Percentiles rank a stretch among this genome's conserved stretches.
Conservation (phyloP, 2,329 filamentous ascomycete species). For the Magnaporthales sp. region DNA sequence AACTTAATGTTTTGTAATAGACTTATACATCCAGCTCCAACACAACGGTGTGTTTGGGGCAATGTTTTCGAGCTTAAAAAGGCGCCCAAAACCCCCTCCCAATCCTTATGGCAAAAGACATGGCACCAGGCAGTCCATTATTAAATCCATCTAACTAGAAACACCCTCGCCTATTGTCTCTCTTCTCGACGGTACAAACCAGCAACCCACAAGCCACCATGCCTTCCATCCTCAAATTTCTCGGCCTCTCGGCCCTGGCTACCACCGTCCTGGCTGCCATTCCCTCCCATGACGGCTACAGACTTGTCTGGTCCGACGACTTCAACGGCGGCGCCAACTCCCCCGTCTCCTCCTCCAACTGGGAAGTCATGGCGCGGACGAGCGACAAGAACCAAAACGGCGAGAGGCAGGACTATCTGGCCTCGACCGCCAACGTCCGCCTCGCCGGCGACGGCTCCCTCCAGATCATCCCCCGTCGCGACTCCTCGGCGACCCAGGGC, state of each 20-base stretch:
- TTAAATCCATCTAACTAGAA: too few relatives aligned
- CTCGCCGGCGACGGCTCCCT: slow-evolving; percentile 39
- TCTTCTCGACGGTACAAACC: background rate
- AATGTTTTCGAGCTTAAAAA: too few relatives aligned
- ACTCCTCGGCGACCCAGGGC: slow-evolving; percentile 22
- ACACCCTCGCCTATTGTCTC: too few relatives aligned
- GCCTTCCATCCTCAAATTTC: background rate
- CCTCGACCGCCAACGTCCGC: slow-evolving; percentile 31
- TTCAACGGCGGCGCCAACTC: background rate
- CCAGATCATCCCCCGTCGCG: slow-evolving; percentile 39
- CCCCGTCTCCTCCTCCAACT: background rate
- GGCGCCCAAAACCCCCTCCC: too few relatives aligned
- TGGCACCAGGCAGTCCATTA: too few relatives aligned
- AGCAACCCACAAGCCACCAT: background rate
- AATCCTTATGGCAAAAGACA: too few relatives aligned
- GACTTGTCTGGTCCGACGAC: background rate
- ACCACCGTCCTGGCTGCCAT: background rate
- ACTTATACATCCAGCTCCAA: background rate
- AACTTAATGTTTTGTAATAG: background rate
- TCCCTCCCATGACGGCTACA: background rate
- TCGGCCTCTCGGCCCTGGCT: background rate
- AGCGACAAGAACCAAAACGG: background rate
- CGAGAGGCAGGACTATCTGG: background rate
- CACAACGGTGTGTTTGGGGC: background rate
- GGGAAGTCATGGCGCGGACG: background rate